Evolutionary conservation across 768 basidiomycete species (phyloP).

Genomic region (Termitomyces eurrhizus): DNA sequence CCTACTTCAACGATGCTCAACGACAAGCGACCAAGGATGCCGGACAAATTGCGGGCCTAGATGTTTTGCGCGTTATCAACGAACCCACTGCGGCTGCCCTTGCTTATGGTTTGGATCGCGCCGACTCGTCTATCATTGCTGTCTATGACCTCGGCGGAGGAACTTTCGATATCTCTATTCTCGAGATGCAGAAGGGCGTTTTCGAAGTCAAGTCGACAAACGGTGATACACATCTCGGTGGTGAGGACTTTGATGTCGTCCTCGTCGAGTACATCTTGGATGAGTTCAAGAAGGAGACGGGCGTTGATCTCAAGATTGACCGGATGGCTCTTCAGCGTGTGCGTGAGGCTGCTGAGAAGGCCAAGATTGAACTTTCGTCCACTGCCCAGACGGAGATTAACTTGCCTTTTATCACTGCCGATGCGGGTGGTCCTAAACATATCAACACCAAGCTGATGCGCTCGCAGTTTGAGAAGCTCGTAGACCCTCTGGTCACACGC

Average conservation of each 20-base stretch:
- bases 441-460: constrained; percentile 90
- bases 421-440: constrained; percentile 93
- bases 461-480: constrained; percentile 87
- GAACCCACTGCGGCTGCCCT: constrained; percentile 98
- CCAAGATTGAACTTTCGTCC: constrained; percentile 96
- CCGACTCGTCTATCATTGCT: constrained; percentile 84
- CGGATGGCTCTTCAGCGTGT: constrained; percentile 98
- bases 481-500: constrained; percentile 76
- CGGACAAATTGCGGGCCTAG: constrained; percentile 95
- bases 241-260: constrained; percentile 93
- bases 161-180: constrained; percentile 98
- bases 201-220: constrained; percentile 99
- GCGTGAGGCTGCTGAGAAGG: constrained; percentile 98
- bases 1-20: constrained; percentile 99
- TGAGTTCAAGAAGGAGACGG: constrained; percentile 93
- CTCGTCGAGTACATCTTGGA: constrained; percentile 82
- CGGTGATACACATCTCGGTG: constrained; percentile 96
- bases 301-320: constrained; percentile 78
- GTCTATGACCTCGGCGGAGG: constrained; percentile 99
- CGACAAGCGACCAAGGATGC: constrained; percentile 98
- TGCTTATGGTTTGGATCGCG: constrained; percentile 93
- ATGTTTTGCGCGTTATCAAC: constrained; percentile 97
- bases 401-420: constrained; percentile 96
- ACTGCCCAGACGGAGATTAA: constrained; percentile 96
- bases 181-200: constrained; percentile 99